Evolutionary conservation across 2,329 filamentous ascomycete genomes (phyloP).

Genomic region (Botrytis sinoallii): DNA sequence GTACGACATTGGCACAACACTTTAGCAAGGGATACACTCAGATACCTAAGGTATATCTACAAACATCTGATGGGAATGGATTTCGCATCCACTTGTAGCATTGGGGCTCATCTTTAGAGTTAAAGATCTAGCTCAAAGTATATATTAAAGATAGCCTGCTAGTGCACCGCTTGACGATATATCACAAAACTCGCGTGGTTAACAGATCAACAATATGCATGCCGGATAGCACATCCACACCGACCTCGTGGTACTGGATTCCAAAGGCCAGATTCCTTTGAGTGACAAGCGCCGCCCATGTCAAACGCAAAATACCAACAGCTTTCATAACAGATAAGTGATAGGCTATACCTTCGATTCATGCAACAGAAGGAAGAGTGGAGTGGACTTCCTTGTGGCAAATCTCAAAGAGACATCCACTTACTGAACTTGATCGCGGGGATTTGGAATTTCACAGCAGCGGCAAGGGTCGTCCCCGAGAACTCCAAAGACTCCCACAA

Average conservation of each 20-base stretch:
- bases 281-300: background rate
- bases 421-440: background rate
- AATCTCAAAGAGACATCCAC: background rate
- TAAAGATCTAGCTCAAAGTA: background rate
- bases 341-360: background rate
- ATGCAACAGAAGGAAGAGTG: background rate
- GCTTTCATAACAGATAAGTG: background rate
- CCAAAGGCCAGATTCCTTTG: background rate
- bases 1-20: background rate
- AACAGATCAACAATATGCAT: background rate
- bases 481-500: conserved; percentile 1
- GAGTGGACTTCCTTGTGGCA: background rate
- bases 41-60: conserved; percentile 1
- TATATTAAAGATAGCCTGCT: conserved; percentile 1
- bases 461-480: conserved; percentile 5
- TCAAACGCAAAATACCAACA: background rate
- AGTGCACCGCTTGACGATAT: conserved; percentile 1
- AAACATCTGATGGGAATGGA: background rate
- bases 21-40: background rate
- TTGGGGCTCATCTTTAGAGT: conserved; percentile 5
- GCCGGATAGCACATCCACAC: background rate
- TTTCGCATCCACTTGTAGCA: conserved; percentile 8
- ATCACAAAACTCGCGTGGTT: conserved; percentile 11
- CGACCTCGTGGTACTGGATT: conserved; percentile 5
- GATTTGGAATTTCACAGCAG: conserved; percentile 7